Percentiles rank a stretch among this genome's conserved stretches.
These are phyloP conservation scores for Pseudogymnoascus sp. DNA, from an alignment of 2,329 filamentous ascomycete species.

Conservation along the genomic window DNA sequence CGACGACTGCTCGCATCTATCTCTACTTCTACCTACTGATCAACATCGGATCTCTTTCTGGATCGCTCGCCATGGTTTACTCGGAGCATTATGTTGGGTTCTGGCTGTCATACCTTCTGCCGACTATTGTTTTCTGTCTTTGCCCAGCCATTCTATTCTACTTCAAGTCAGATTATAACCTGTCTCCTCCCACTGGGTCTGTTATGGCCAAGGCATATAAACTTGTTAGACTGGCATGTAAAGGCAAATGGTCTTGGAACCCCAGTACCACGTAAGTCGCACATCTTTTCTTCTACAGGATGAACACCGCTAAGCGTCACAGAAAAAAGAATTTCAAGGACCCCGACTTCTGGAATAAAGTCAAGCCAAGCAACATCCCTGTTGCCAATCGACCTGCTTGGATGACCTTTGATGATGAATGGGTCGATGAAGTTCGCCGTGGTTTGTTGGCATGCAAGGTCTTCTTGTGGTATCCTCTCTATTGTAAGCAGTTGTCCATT, in stretches of 20 bases:
- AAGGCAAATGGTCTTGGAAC: slow-evolving; percentile 56
- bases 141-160: slow-evolving; percentile 54
- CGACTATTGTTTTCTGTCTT: slow-evolving; percentile 55
- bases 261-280: slow-evolving; percentile 34
- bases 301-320: background rate
- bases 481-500: slow-evolving; percentile 27
- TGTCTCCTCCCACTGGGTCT: slow-evolving; percentile 61
- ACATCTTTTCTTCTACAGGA: background rate
- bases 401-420: slow-evolving; percentile 79
- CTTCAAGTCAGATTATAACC: slow-evolving; percentile 53
- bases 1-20: slow-evolving; percentile 54
- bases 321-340: slow-evolving; percentile 40
- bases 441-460: slow-evolving; percentile 63
- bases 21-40: slow-evolving; percentile 66
- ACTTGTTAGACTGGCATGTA: slow-evolving; percentile 53
- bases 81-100: slow-evolving; percentile 70
- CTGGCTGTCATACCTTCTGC: slow-evolving; percentile 63
- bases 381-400: slow-evolving; percentile 51
- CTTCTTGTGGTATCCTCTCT: slow-evolving; percentile 50
- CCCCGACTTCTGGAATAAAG: slow-evolving; percentile 55
- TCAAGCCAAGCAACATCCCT: slow-evolving; percentile 58
- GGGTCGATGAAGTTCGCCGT: slow-evolving; percentile 71
- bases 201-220: slow-evolving; percentile 60
- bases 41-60: slow-evolving; percentile 53
- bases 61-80: slow-evolving; percentile 62